A percentile compares a stretch with the other conserved stretches of the same genome.
Evolutionary conservation across 1,284 basidiomycete genomes (phyloP).

Genomic region (Taiwanofungus camphoratus): DNA sequence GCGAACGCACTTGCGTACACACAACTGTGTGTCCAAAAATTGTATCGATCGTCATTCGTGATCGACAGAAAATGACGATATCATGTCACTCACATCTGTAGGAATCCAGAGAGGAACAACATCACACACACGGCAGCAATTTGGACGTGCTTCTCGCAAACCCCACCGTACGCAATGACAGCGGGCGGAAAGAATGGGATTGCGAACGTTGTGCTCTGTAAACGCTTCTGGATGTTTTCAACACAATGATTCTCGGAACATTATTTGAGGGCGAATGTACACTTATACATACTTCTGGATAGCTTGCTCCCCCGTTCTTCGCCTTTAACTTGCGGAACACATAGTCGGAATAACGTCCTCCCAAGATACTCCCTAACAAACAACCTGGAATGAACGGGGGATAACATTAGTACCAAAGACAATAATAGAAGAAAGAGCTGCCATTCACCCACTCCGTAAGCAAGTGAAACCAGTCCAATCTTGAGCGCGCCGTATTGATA

Average conservation of each 20-base stretch:
- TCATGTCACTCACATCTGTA: slow-evolving; percentile 47
- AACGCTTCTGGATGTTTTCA: slow-evolving; percentile 51
- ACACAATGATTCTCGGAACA: not conserved
- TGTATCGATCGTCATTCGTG: not conserved
- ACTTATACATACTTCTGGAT: slow-evolving; percentile 53
- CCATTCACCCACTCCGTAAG: slow-evolving; percentile 59
- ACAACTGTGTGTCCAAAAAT: slow-evolving; percentile 38
- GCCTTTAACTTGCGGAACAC: slow-evolving; percentile 51
- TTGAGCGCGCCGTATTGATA: slow-evolving; percentile 69
- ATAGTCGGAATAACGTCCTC: slow-evolving; percentile 75
- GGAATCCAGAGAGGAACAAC: slow-evolving; percentile 63
- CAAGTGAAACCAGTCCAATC: slow-evolving; percentile 70
- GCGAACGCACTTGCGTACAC: slow-evolving; percentile 68
- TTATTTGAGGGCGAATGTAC: not conserved
- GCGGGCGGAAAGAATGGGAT: slow-evolving; percentile 53
- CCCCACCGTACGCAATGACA: slow-evolving; percentile 74
- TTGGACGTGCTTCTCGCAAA: slow-evolving; percentile 55
- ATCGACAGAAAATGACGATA: not conserved
- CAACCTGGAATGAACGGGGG: slow-evolving; percentile 38
- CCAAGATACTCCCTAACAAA: slow-evolving; percentile 64
- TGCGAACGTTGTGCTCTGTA: slow-evolving; percentile 57
- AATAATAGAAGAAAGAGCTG: slow-evolving; percentile 2
- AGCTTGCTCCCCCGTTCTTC: slow-evolving; percentile 52
- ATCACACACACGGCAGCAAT: slow-evolving; percentile 59
- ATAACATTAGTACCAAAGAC: not conserved